Evolutionary conservation across 257 asterid genomes (phyloP).

Genomic region (Solanum chiquidenum): DNA sequence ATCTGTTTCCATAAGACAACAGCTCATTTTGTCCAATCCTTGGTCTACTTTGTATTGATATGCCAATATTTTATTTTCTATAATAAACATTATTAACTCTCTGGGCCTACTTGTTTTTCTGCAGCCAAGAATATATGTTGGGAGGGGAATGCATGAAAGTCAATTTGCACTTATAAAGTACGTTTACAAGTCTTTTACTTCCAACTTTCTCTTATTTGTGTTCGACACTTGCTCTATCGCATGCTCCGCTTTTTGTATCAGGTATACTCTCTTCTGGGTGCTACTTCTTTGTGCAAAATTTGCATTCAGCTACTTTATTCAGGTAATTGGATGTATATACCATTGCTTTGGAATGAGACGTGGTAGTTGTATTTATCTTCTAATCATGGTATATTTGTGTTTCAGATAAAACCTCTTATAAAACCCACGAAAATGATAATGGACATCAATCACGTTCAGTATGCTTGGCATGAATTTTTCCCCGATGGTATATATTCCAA

Average conservation of each 20-base stretch:
- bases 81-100: background rate
- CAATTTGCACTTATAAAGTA: slow-evolving; percentile 86
- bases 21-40: background rate
- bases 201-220: background rate
- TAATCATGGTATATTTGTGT: slow-evolving; percentile 8
- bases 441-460: slow-evolving; percentile 54
- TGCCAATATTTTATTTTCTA: background rate
- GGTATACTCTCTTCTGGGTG: slow-evolving; percentile 91
- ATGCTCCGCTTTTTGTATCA: slow-evolving; percentile 21
- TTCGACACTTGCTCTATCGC: slow-evolving; percentile 7
- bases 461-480: slow-evolving; percentile 93
- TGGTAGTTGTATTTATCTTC: background rate
- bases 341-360: background rate
- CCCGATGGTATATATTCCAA: slow-evolving; percentile 52
- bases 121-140: slow-evolving; percentile 93
- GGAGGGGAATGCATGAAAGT: slow-evolving; percentile 99
- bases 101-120: slow-evolving; percentile 12
- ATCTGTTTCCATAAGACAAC: background rate
- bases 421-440: slow-evolving; percentile 74
- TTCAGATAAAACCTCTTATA: slow-evolving; percentile 85
- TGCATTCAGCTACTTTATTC: slow-evolving; percentile 66
- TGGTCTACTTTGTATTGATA: background rate
- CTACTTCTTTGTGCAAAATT: slow-evolving; percentile 71
- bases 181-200: slow-evolving; percentile 12
- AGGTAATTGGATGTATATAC: slow-evolving; percentile 41